These are phyloP conservation scores for Alternaria gansuensis DNA, from an alignment of 2,329 filamentous ascomycete genomes.

Conservation along the genomic window DNA sequence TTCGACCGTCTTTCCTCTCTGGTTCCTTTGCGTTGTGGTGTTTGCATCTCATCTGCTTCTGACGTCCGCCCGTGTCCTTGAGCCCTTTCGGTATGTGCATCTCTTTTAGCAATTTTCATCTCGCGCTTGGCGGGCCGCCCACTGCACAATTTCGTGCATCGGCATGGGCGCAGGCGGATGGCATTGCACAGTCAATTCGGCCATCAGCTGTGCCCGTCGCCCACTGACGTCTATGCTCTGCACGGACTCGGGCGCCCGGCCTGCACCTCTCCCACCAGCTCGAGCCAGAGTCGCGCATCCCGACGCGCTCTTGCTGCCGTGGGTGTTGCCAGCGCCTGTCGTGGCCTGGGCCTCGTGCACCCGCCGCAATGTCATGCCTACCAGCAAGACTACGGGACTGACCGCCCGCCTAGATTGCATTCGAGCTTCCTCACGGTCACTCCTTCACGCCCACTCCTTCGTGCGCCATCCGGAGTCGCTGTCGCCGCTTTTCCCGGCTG, in stretches of 20 bases:
- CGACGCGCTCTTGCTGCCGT: constrained; percentile 10
- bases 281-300: constrained; percentile 8
- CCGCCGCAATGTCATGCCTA: constrained; percentile 46
- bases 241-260: constrained; percentile 24
- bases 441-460: constrained; percentile 40
- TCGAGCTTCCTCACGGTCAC: constrained; percentile 43
- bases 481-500: constrained; percentile 43
- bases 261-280: constrained; percentile 4
- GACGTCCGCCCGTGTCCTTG: constrained; percentile 35
- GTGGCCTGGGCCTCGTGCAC: constrained; percentile 39
- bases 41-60: constrained; percentile 39
- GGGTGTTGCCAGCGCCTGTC: constrained; percentile 18
- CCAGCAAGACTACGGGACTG: constrained; percentile 36
- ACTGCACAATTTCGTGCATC: constrained; percentile 15
- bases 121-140: constrained; percentile 32
- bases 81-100: constrained; percentile 34
- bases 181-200: constrained; percentile 17
- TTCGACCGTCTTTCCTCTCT: constrained; percentile 31
- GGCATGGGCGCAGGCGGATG: constrained; percentile 14
- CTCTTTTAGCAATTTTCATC: constrained; percentile 39
- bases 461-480: constrained; percentile 46
- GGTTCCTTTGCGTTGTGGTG: constrained; percentile 49
- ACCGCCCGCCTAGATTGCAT: constrained; percentile 44
- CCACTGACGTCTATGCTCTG: constrained; percentile 35
- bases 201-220: constrained; percentile 17